Base-by-base conservation (phyloP, 805 yeast genomes). In the Kazachstania bromeliacearum region DNA sequence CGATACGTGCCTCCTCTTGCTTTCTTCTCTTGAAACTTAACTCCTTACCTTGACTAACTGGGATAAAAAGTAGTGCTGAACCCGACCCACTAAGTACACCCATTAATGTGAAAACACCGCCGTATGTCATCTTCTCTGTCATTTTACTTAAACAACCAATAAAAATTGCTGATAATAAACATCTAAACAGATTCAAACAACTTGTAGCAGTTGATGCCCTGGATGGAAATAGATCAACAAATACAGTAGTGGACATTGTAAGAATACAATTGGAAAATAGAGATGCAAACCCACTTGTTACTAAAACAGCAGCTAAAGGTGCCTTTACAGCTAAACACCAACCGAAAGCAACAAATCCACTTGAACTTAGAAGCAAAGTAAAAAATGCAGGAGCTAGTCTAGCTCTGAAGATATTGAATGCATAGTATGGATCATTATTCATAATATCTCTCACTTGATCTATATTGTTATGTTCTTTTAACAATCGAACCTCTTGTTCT, bases 91-190 rank as follows among this genome's bases (percentile, higher is more conserved):
- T 64, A 1, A 79, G 35, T 0, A 67, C 77, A 2, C 78, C 77
- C 67, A 83, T 57, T n/a, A 85, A 64, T 0, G 94, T 77, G 49
- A 77, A 84, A 1, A 83, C 71, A 13, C 95, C 92, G 1, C 95
- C 95, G 9, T 72, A 57, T 0, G 74, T 73, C 73, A 87, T 64
- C 0, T 61, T 41, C 0, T 38, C 37, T 10, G 67, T 63, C 89
- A 87, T 81, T 33, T 60, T 67, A 15, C 75, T 69, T 15, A 84
- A 63, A 3, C 76, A 77, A 0, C 83, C 92, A 15, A 80, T 68
- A 29, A 81, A 76, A 1, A 74, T 67, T 0, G 94, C 94, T 21
- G 79, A 78, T 33, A 75, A 48, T n/a, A 73, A 63, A 52, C 95
- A 87, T 46, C 96, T 64, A 16, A 76, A 66, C 20, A 85, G 60